Evolutionary conservation across 441 rosid genomes (phyloP).

Genomic region (Biscutella auriculata): DNA sequence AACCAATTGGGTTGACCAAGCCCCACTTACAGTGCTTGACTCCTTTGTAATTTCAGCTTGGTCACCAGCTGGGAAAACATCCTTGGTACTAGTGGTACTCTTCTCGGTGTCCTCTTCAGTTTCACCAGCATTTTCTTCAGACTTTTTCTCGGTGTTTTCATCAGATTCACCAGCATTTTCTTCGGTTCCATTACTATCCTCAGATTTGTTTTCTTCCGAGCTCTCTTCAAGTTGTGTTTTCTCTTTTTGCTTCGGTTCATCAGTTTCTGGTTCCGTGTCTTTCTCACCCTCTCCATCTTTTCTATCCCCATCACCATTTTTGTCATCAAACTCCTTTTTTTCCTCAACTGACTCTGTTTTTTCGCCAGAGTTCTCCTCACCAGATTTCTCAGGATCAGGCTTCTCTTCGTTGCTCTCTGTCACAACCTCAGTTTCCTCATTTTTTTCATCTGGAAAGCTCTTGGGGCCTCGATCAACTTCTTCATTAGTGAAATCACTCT

Average conservation of each 20-base stretch:
- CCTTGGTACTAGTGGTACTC: constrained; percentile 27
- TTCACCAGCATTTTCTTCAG: constrained; percentile 14
- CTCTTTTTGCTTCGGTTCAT: constrained; percentile 21
- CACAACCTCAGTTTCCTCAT: not conserved
- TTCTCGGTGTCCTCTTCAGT: constrained; percentile 25
- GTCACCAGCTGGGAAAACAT: constrained; percentile 27
- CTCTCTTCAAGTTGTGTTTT: constrained; percentile 30
- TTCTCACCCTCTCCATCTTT: constrained; percentile 11
- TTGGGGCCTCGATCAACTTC: not conserved
- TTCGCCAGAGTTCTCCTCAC: constrained; percentile 25
- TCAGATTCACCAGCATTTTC: constrained; percentile 21
- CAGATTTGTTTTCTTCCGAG: constrained; percentile 26
- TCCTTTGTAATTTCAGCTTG: constrained; percentile 36
- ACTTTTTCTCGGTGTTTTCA: constrained; percentile 21
- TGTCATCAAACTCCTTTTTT: constrained; percentile 16
- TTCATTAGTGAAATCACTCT: constrained; percentile 18
- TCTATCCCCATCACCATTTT: constrained; percentile 14
- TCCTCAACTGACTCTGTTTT: constrained; percentile 25
- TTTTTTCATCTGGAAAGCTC: constrained; percentile 4
- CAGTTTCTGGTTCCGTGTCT: constrained; percentile 7
- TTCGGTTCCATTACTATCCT: constrained; percentile 17
- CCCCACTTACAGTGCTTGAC: constrained; percentile 25
- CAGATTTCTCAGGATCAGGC: constrained; percentile 20
- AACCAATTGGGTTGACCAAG: constrained; percentile 40
- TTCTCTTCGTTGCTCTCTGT: constrained; percentile 13